Evolutionary conservation across 441 rosid species (phyloP).

Genomic region (Erodium moschatum): DNA sequence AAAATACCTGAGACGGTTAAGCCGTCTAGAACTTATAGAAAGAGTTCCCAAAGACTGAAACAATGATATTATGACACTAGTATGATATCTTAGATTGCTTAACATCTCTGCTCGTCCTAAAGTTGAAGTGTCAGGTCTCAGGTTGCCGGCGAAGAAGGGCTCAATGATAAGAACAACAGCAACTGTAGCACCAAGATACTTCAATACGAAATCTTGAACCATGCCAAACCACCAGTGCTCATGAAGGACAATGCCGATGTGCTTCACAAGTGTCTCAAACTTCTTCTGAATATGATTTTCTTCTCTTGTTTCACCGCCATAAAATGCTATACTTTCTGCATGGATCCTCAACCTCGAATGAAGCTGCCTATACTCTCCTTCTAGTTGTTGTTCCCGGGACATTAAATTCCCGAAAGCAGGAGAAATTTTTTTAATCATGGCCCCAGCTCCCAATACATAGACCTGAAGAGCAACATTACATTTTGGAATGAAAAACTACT

Average conservation of each 20-base stretch:
- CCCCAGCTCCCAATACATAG: slow-evolving; percentile 89
- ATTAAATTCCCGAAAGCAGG: slow-evolving; percentile 95
- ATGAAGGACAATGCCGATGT: slow-evolving; percentile 70
- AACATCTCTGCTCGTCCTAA: slow-evolving; percentile 95
- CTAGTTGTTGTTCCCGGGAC: slow-evolving; percentile 92
- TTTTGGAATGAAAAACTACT: slow-evolving; percentile 17
- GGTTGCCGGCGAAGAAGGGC: slow-evolving; percentile 92
- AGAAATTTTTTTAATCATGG: slow-evolving; percentile 76
- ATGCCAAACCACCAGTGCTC: slow-evolving; percentile 99
- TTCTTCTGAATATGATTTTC: slow-evolving; percentile 85
- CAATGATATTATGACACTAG: slow-evolving; percentile 87
- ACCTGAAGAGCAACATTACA: slow-evolving; percentile 42
- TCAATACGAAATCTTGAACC: slow-evolving; percentile 94
- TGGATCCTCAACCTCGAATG: slow-evolving; percentile 98
- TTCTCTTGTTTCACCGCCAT: slow-evolving; percentile 91
- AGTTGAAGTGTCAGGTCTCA: slow-evolving; percentile 83
- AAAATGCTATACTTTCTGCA: slow-evolving; percentile 97
- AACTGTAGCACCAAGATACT: slow-evolving; percentile 97
- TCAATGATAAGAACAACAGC: slow-evolving; percentile 89
- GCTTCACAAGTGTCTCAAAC: slow-evolving; percentile 65
- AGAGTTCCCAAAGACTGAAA: slow-evolving; percentile 95
- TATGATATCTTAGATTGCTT: slow-evolving; percentile 98
- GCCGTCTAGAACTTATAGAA: slow-evolving; percentile 85
- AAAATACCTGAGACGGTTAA: slow-evolving; percentile 85
- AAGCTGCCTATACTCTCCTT: slow-evolving; percentile 92